phyloP scores from a whole-genome alignment of 805 yeast species.

The Saccharomycopsis amapae region DNA sequence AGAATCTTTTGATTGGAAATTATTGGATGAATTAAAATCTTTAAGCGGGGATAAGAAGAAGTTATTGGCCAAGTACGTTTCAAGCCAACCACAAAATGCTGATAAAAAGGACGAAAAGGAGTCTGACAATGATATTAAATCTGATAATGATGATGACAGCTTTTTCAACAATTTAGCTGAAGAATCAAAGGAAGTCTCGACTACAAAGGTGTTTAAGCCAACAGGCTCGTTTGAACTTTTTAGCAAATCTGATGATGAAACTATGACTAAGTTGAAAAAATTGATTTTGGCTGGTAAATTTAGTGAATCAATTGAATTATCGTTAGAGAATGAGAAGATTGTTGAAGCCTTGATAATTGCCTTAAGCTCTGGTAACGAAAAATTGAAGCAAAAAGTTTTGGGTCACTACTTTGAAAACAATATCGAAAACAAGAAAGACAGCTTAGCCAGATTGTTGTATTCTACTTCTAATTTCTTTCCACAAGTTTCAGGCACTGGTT shows the following conservation, averaged over 20 bases:
- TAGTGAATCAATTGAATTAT: constrained; percentile 57
- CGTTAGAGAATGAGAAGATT: constrained; percentile 55
- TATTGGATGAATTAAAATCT: constrained; percentile 40
- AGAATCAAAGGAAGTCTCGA: constrained; percentile 15
- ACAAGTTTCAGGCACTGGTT: constrained; percentile 36
- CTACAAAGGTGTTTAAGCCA: constrained; percentile 33
- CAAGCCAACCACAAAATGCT: neutral
- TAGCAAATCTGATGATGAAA: constrained; percentile 34
- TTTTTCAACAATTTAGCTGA: constrained; percentile 30
- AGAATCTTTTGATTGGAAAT: constrained; percentile 58
- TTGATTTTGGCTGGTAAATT: constrained; percentile 56
- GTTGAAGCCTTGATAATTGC: constrained; percentile 82
- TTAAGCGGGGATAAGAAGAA: constrained; percentile 43
- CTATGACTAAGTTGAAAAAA: constrained; percentile 33
- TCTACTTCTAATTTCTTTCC: constrained; percentile 7
- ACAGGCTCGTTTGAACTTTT: constrained; percentile 45
- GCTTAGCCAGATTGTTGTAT: constrained; percentile 69
- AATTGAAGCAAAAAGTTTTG: constrained; percentile 58
- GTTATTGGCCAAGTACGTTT: constrained; percentile 40
- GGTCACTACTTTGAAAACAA: constrained; percentile 61
- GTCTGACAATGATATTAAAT: constrained; percentile 31
- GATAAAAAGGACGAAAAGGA: constrained; percentile 22
- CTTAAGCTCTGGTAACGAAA: constrained; percentile 44
- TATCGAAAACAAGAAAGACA: constrained; percentile 35
- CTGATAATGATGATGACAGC: constrained; percentile 34